Conservation (phyloP, 176 grass and related monocot species). For the Musa troglodytarum region DNA sequence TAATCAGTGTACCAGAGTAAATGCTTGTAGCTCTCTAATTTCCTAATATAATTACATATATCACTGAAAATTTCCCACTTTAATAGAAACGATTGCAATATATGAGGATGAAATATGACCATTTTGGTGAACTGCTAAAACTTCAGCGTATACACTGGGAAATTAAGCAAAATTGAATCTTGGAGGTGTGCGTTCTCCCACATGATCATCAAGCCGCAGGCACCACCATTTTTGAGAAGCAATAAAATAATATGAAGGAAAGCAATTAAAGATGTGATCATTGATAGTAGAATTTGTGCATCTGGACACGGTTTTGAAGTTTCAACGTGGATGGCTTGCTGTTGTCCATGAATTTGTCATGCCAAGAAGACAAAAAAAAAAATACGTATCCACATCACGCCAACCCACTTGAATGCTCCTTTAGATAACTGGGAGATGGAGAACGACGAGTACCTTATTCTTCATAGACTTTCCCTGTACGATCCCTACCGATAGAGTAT, state of each 20-base stretch:
- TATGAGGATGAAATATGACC: too few species aligned
- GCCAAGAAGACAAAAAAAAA: neutral
- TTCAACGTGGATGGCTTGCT: neutral
- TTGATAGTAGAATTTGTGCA: neutral
- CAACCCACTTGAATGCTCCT: neutral
- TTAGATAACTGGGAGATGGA: neutral
- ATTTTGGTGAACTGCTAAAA: too few species aligned
- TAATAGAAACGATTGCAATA: too few species aligned
- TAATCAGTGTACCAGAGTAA: neutral
- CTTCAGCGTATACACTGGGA: too few species aligned
- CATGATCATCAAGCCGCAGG: neutral
- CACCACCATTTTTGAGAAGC: neutral
- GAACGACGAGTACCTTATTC: neutral
- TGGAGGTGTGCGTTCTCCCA: too few species aligned
- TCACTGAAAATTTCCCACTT: too few species aligned
- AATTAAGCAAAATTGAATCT: too few species aligned
- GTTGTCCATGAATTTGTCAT: neutral
- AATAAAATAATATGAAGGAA: neutral
- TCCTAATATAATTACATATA: too few species aligned
- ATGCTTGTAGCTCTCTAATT: neutral
- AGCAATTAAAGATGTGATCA: neutral
- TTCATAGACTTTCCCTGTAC: too few species aligned
- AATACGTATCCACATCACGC: constrained; percentile 1
- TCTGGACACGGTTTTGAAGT: neutral
- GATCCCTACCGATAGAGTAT: too few species aligned